These are phyloP conservation scores for Arxiozyma heterogenica DNA, from an alignment of 1,139 yeast species.

Conservation along the genomic window DNA sequence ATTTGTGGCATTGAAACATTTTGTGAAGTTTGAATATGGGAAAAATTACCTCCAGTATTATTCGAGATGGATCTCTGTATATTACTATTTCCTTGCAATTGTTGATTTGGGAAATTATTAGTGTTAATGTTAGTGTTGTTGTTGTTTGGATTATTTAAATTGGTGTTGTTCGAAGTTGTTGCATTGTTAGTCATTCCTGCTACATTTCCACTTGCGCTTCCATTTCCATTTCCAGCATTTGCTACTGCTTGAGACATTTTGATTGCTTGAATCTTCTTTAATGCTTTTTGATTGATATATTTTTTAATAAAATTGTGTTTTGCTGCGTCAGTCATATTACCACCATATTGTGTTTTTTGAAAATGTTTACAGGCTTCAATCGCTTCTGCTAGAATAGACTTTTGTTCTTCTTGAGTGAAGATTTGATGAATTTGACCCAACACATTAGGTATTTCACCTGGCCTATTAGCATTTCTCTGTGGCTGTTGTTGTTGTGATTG, in stretches of 20 bases:
- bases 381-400: slow-evolving; percentile 26
- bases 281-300: slow-evolving; percentile 34
- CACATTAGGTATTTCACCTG: slow-evolving; percentile 27
- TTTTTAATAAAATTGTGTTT: slow-evolving; percentile 28
- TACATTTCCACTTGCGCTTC: background rate
- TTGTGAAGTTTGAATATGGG: slow-evolving; percentile 7
- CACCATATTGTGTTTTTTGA: slow-evolving; percentile 24
- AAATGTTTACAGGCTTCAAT: slow-evolving; percentile 27
- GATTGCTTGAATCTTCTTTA: slow-evolving; percentile 32
- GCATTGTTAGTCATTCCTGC: background rate
- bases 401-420: slow-evolving; percentile 31
- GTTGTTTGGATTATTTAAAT: slow-evolving; percentile 3
- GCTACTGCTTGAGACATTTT: slow-evolving; percentile 20
- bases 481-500: slow-evolving; percentile 12
- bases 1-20: background rate
- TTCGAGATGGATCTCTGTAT: background rate
- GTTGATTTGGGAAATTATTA: slow-evolving; percentile 1
- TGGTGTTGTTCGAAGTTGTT: background rate
- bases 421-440: slow-evolving; percentile 31
- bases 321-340: slow-evolving; percentile 22
- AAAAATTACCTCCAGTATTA: background rate
- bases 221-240: background rate
- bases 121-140: background rate
- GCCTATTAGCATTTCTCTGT: slow-evolving; percentile 10
- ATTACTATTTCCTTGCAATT: background rate